Percentiles rank a stretch among this genome's conserved stretches.
Evolutionary conservation across 257 asterid species (phyloP).

Genomic region (Nicotiana paniculata): DNA sequence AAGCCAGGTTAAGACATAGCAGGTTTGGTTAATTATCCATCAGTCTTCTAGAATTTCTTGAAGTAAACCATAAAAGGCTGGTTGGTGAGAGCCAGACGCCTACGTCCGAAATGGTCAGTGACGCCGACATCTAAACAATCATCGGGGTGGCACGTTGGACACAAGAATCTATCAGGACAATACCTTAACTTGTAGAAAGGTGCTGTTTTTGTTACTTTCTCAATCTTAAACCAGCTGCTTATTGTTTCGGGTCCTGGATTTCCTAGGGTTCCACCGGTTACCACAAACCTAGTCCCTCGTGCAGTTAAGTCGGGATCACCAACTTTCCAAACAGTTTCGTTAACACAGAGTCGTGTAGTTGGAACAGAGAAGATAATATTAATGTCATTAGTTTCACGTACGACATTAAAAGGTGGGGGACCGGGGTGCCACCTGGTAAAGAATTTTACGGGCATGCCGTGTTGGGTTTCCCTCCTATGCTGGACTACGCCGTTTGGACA

Average conservation of each 20-base stretch:
- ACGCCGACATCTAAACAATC: background rate
- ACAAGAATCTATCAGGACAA: background rate
- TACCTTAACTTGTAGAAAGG: background rate
- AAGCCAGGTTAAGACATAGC: background rate
- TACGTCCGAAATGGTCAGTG: background rate
- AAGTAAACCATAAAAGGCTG: background rate
- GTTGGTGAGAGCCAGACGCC: background rate
- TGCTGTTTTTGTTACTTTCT: no score
- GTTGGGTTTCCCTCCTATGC: background rate
- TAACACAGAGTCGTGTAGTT: background rate
- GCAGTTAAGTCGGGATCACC: background rate
- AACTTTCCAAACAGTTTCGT: background rate
- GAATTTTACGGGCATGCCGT: background rate
- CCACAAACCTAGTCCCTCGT: background rate
- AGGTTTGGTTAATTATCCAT: background rate
- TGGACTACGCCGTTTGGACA: background rate
- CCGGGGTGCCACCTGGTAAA: background rate
- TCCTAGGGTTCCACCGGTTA: background rate
- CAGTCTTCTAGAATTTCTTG: background rate
- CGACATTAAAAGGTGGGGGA: background rate
- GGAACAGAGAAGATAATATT: background rate
- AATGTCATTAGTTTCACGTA: background rate
- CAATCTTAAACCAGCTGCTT: background rate
- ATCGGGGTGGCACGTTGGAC: background rate
- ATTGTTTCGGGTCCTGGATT: no score